phyloP scores from a whole-genome alignment of 148 eudicot species.

The Cornus suecica region DNA sequence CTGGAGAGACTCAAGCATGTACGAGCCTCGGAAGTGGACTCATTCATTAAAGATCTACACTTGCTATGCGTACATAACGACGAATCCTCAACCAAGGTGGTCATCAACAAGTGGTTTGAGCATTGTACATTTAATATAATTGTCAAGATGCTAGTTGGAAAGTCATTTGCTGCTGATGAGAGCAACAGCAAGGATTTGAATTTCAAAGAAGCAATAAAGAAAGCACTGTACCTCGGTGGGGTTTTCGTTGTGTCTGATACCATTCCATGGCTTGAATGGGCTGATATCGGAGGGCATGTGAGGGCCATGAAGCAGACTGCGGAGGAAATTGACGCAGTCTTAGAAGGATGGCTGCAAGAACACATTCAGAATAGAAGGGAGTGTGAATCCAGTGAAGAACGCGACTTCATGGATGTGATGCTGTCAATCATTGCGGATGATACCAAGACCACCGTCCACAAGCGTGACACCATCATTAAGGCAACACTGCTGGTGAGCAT shows the following conservation, averaged over 20 bases:
- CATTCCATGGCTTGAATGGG: slow-evolving; percentile 23
- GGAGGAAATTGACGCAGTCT: slow-evolving; percentile 21
- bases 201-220: slow-evolving; percentile 15
- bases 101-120: slow-evolving; percentile 27
- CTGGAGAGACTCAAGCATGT: slow-evolving; percentile 28
- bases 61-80: not conserved
- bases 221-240: slow-evolving; percentile 24
- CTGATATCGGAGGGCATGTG: slow-evolving; percentile 28
- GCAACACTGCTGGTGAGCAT: slow-evolving; percentile 25
- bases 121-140: slow-evolving; percentile 14
- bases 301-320: slow-evolving; percentile 24
- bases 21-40: slow-evolving; percentile 21
- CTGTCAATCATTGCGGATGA: slow-evolving; percentile 16
- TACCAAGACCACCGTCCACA: slow-evolving; percentile 3
- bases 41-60: slow-evolving; percentile 18
- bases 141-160: slow-evolving; percentile 18
- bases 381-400: slow-evolving; percentile 1
- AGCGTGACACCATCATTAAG: slow-evolving; percentile 24
- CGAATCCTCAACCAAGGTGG: not conserved
- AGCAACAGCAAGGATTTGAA: slow-evolving; percentile 5
- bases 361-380: slow-evolving; percentile 19
- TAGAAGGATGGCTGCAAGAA: slow-evolving; percentile 29
- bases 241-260: slow-evolving; percentile 25
- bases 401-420: slow-evolving; percentile 34
- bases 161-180: slow-evolving; percentile 14